Percentiles rank a stretch among this genome's conserved stretches.
Evolutionary conservation across 1,284 basidiomycete genomes (phyloP).

Genomic region (Somion occarium): DNA sequence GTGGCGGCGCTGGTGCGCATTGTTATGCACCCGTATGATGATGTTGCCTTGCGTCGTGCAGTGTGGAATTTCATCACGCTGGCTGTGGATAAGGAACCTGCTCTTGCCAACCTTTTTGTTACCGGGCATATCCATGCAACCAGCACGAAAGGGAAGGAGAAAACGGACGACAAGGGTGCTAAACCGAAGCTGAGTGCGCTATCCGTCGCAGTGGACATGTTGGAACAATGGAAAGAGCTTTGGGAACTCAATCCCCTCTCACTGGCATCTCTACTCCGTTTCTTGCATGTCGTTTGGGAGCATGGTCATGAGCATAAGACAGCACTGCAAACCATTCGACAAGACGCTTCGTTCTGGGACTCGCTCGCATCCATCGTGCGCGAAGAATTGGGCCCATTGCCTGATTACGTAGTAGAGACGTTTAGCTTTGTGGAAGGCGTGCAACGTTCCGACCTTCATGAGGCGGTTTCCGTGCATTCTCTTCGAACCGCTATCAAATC

Average conservation of each 20-base stretch:
- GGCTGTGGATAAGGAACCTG: conserved; percentile 84
- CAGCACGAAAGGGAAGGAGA: conserved; percentile 35
- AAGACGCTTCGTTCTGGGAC: conserved; percentile 60
- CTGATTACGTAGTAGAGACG: conserved; percentile 53
- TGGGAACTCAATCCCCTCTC: conserved; percentile 76
- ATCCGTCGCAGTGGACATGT: conserved; percentile 59
- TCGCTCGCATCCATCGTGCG: conserved; percentile 55
- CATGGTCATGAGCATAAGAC: conserved; percentile 74
- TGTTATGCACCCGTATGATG: conserved; percentile 67
- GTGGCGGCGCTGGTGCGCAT: conserved; percentile 60
- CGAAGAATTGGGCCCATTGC: conserved; percentile 61
- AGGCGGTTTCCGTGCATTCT: conserved; percentile 55
- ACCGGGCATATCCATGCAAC: conserved; percentile 63
- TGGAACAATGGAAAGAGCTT: conserved; percentile 65
- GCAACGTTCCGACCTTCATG: conserved; percentile 55
- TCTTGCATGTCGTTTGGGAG: conserved; percentile 80
- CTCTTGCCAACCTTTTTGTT: conserved; percentile 79
- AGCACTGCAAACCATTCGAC: conserved; percentile 51
- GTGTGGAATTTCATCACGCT: conserved; percentile 84
- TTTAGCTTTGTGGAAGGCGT: conserved; percentile 45
- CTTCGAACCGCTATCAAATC: conserved; percentile 76
- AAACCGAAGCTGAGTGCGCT: conserved; percentile 46
- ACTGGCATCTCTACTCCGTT: conserved; percentile 72
- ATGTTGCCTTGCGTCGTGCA: conserved; percentile 60
- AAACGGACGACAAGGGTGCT: conserved; percentile 16